Conservation (phyloP, 2,329 filamentous ascomycete genomes). For the Blumeria graminis region DNA sequence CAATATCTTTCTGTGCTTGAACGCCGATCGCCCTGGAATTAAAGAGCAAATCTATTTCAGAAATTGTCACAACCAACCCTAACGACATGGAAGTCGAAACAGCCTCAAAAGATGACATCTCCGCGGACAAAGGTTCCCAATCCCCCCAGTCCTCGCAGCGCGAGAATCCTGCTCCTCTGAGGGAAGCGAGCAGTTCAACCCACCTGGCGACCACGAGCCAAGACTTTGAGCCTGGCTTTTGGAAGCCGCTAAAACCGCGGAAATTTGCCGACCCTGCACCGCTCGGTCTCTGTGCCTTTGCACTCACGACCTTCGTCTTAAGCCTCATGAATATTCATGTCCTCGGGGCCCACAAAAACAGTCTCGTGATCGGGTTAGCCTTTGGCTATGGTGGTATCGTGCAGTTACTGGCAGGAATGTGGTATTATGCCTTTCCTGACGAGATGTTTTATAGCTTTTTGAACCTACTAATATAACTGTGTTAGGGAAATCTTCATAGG, state of each 20-base stretch:
- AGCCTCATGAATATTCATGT: constrained; percentile 31
- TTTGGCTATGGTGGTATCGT: constrained; percentile 41
- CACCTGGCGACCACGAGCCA: constrained; percentile 29
- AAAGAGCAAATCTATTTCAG: too few species aligned
- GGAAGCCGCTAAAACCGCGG: constrained; percentile 24
- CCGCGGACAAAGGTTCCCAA: too few species aligned
- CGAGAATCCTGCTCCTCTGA: too few species aligned
- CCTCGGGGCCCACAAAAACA: constrained; percentile 21
- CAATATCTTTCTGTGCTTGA: too few species aligned
- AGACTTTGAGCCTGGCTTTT: constrained; percentile 34
- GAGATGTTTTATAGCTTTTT: neutral
- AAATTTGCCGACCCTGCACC: constrained; percentile 37
- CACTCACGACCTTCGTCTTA: constrained; percentile 36
- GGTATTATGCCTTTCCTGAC: constrained; percentile 18
- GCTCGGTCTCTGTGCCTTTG: constrained; percentile 34
- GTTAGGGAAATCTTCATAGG: constrained; percentile 36
- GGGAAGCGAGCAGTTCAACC: constrained; percentile 13
- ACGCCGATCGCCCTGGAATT: too few species aligned
- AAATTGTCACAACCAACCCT: too few species aligned
- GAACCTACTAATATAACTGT: neutral
- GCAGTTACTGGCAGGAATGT: constrained; percentile 46
- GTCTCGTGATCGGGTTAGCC: constrained; percentile 29
- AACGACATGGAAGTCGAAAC: too few species aligned
- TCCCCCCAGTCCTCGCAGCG: too few species aligned
- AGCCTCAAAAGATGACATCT: too few species aligned